A percentile compares a stretch with the other conserved stretches of the same genome.
Conservation (phyloP, 148 eudicot species). For the Amaranthus palmeri region DNA sequence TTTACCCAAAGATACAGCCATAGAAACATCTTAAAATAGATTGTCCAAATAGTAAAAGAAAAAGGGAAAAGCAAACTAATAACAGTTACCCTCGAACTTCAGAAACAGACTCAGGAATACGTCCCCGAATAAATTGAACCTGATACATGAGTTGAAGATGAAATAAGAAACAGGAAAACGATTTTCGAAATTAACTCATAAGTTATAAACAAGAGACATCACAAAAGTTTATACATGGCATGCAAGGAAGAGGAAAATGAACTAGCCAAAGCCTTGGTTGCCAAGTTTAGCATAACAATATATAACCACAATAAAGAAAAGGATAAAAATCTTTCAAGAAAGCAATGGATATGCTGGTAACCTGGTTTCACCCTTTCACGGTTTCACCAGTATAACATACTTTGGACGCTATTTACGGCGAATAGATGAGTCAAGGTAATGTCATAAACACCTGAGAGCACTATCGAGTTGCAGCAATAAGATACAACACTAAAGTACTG, state of each 20-base stretch:
- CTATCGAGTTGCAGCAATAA: no score
- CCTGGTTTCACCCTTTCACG: no score
- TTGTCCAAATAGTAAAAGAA: background rate
- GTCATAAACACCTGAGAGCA: no score
- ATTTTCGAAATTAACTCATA: background rate
- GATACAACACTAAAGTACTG: no score
- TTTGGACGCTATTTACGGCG: no score
- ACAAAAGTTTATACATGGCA: background rate
- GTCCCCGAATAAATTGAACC: conserved; percentile 71
- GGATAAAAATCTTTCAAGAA: no score
- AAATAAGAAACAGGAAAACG: background rate
- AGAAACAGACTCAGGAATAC: conserved; percentile 54
- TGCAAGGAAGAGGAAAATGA: background rate
- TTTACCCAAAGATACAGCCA: conserved; percentile 17
- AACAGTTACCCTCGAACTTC: conserved; percentile 62
- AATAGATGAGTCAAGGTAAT: no score
- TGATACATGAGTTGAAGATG: conserved; percentile 24
- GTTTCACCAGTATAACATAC: no score
- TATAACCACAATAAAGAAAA: no score
- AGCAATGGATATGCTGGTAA: no score
- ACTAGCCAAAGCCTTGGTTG: background rate
- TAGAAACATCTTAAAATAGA: background rate
- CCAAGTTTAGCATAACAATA: background rate
- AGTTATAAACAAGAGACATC: no score
- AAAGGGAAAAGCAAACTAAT: background rate